A percentile compares a stretch with the other conserved stretches of the same genome.
Conservation (phyloP, 1,139 yeast genomes). For the Hemisphaericaspora xylanilytica region DNA sequence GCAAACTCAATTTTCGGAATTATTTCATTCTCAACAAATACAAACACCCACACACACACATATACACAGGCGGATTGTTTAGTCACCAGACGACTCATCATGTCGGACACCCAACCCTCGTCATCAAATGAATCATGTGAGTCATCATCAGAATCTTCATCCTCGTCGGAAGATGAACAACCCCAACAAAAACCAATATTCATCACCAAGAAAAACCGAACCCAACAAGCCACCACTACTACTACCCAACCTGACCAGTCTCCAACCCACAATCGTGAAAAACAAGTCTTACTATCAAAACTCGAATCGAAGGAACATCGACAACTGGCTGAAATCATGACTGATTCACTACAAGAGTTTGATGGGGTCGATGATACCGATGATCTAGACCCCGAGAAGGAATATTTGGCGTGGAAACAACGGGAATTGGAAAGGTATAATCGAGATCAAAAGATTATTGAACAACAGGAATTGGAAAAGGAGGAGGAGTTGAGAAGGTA, state of each 20-base stretch:
- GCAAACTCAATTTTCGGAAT: too few species aligned
- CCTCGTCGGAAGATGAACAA: conserved; percentile 8
- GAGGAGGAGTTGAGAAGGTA: conserved; percentile 9
- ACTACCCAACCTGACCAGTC: neutral
- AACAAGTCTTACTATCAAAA: conserved; percentile 10
- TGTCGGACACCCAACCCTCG: conserved; percentile 1
- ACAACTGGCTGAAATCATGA: conserved; percentile 1
- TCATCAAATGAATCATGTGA: conserved; percentile 9
- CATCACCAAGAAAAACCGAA: conserved; percentile 10
- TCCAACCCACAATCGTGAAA: conserved; percentile 4
- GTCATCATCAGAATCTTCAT: conserved; percentile 8
- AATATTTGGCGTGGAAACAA: conserved; percentile 35
- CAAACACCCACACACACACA: too few species aligned
- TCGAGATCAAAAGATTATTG: conserved; percentile 27
- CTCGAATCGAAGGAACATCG: conserved; percentile 8
- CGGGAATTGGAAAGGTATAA: conserved; percentile 31
- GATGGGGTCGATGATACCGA: conserved; percentile 43
- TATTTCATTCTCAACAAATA: neutral
- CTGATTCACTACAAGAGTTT: conserved; percentile 10
- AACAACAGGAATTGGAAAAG: conserved; percentile 20
- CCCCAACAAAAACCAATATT: conserved; percentile 11
- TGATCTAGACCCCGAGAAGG: conserved; percentile 37
- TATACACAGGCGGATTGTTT: neutral
- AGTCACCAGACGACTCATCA: neutral
- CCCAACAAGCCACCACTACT: conserved; percentile 1